Evolutionary conservation across 805 yeast species (phyloP), one percentile per base, ranked within the genome.

Genomic region (Candida pseudoglaebosa): DNA sequence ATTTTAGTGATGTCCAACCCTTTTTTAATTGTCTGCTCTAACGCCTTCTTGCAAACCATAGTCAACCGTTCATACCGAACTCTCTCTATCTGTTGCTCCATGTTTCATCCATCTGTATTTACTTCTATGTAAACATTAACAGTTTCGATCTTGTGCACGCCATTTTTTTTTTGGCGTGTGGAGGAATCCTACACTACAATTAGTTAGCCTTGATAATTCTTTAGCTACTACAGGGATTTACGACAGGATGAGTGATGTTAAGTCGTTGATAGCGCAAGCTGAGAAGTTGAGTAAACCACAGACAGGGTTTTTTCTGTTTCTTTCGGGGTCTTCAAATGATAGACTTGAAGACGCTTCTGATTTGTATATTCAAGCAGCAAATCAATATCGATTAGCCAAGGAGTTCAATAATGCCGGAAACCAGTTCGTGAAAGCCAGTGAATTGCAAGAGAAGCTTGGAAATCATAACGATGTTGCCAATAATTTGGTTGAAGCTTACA

Each of bases 271-370:
- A 26, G 61, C 62, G 39, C 70, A 65, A 46, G 72, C 71, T 7
- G 70, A 66, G 35, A 67, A 67, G 53, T 41, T 68, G 36, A 50
- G 57, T 41, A 76, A 76, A 51, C 83, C 87, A 14, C 75, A 82
- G 32, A 69, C 80, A 21, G 95, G 96, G 4, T 73, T 84, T 44
- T 76, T 90, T 48, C 75, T 78, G 44, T 61, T 67, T 40, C 53
- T 84, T 15, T 74, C 88, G 38, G 84, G 91, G 3, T 74, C 83
- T 1, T 72, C 83, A 7, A 71, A 74, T 24, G 65, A 80, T 3
- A 75, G 86, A 44, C 76, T 69, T 38, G 99, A 93, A 57, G 99
- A 93, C 47, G 98, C 99, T 3, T 82, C 90, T 3, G 99, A 93
- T 47, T 64, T 87, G 20, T 91, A 82, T 56, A 71, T 83, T 16